Conservation (phyloP, 1,284 basidiomycete genomes). For the Leccinum pachyderme region DNA sequence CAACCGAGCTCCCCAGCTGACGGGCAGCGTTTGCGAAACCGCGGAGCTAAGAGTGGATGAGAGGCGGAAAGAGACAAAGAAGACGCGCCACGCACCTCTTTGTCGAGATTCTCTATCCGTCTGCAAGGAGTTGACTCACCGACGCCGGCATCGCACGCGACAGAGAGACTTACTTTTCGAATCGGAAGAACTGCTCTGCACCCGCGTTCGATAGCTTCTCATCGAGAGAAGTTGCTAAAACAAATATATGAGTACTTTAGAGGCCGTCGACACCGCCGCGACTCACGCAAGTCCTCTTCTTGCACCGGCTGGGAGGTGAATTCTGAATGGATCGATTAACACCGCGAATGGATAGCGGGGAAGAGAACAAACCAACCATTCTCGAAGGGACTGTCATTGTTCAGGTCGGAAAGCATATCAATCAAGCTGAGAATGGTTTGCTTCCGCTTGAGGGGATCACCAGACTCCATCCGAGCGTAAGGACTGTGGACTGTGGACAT, state of each 20-base stretch:
- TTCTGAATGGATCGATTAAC: constrained; percentile 24
- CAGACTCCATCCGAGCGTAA: constrained; percentile 30
- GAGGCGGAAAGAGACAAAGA: constrained; percentile 1
- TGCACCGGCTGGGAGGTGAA: constrained; percentile 41
- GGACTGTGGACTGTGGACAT: constrained; percentile 26
- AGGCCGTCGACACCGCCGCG: neutral
- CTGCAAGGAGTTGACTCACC: constrained; percentile 13
- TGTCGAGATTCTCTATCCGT: constrained; percentile 34
- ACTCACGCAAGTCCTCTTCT: constrained; percentile 61
- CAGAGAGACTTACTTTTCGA: constrained; percentile 33
- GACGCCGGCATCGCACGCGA: neutral
- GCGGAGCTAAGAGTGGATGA: constrained; percentile 28
- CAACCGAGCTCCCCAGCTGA: constrained; percentile 35
- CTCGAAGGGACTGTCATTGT: constrained; percentile 47
- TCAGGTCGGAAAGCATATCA: constrained; percentile 59
- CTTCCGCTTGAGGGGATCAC: constrained; percentile 42
- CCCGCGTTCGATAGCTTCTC: constrained; percentile 35
- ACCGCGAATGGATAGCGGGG: neutral
- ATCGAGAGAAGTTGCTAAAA: constrained; percentile 32
- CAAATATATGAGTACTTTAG: constrained; percentile 8
- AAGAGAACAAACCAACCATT: constrained; percentile 36
- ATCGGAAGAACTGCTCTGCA: constrained; percentile 31
- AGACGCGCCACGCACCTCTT: constrained; percentile 26
- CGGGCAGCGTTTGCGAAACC: constrained; percentile 37
- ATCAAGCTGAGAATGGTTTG: constrained; percentile 65